Base-by-base conservation (phyloP, 305 asterid species). In the Fraxinus angustifolia region DNA sequence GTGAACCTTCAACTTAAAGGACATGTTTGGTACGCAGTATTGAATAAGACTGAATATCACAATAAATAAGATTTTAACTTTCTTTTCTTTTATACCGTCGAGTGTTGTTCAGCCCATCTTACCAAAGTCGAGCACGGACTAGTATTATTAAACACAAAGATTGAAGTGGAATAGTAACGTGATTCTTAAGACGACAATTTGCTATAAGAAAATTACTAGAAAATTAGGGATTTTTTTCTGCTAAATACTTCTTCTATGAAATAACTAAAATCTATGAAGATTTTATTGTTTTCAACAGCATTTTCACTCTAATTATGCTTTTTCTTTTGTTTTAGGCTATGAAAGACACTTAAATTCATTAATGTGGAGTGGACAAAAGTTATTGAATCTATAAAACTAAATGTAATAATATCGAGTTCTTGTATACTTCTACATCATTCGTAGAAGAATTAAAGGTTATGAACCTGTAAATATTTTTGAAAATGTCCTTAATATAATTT, bases 31-130 rank as follows among this genome's bases (percentile, higher is more conserved):
- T 68, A 26, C 19, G 38, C 21, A 4, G 6, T 67, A 30, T 28
- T 67, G 19, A 34, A 68, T 34, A 68, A 12, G 1, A 31, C 19
- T 30, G 12, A 16, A 26, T 73, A 73, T 19, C 19, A 31, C 17
- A 50, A 80, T 68, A 71, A 80, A 77, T 23, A 56, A 80, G 38
- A 76, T 42, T 71, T 60, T 17, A 72, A 26, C 36, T 50, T n/a
- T 11, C 2, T 50, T 16, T 50, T 50, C 8, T 16, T 50, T 16
- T n/a, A 50, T n/a, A 50, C 0, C 16, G n/a, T 62, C 4, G 8
- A 30, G 1, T 67, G 12, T 67, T 28, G 73, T 67, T 28, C 21
- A 67, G 1, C 11, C 8, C 1, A 30, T 28, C 19, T 68, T 14
- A 28, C 19, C 48, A 40, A 40, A 40, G 48, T 40, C 48, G 2